phyloP scores from a whole-genome alignment of 306 rosid species.

The Prinsepia uniflora region DNA sequence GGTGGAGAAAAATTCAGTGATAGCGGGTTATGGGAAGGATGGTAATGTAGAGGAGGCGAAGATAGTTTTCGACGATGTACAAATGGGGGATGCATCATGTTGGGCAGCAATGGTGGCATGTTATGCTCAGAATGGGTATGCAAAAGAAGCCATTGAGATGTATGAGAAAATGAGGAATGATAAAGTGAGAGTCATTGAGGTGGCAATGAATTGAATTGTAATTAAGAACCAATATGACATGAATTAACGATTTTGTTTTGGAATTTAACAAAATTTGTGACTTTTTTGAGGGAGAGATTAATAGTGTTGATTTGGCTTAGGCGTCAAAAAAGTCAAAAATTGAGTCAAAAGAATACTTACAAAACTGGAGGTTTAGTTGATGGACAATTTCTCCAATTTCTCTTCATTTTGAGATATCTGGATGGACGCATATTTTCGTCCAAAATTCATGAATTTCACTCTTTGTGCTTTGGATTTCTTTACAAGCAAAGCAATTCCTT shows the following conservation, averaged over 20 bases:
- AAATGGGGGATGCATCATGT: conserved; percentile 30
- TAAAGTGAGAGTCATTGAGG: conserved; percentile 37
- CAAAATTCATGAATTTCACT: not conserved
- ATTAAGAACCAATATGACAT: too few species aligned
- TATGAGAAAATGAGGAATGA: conserved; percentile 42
- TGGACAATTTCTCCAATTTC: too few species aligned
- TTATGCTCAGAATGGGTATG: conserved; percentile 67
- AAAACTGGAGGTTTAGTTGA: too few species aligned
- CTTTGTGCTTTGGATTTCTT: not conserved
- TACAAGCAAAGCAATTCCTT: not conserved
- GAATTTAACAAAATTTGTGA: too few species aligned
- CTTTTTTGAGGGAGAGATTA: too few species aligned
- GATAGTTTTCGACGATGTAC: conserved; percentile 45
- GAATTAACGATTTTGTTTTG: too few species aligned
- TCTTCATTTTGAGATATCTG: not conserved
- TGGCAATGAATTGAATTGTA: too few species aligned
- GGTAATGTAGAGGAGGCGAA: conserved; percentile 47
- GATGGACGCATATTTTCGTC: not conserved
- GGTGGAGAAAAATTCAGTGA: conserved; percentile 44
- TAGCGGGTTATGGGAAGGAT: conserved; percentile 68
- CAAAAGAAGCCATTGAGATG: conserved; percentile 57
- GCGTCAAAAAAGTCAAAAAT: too few species aligned
- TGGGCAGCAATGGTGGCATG: conserved; percentile 78
- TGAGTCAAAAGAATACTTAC: too few species aligned
- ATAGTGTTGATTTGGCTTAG: too few species aligned